Percentiles rank a stretch among this genome's conserved stretches.
These are phyloP conservation scores for Dendryphion nanum DNA, from an alignment of 2,329 filamentous ascomycete genomes.

Conservation along the genomic window DNA sequence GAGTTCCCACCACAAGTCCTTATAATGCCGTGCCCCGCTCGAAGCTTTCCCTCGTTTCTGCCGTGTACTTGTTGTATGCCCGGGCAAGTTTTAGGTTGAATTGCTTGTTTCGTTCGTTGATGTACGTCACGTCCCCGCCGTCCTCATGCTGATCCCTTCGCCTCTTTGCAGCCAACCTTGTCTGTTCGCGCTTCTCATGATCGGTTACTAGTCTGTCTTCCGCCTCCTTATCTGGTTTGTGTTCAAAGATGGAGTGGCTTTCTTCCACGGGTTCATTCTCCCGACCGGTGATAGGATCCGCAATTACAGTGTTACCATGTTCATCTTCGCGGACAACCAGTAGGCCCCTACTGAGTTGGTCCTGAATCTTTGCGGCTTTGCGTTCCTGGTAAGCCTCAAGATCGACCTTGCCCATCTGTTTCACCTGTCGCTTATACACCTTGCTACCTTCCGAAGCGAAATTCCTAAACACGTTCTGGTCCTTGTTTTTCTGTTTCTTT, in stretches of 20 bases:
- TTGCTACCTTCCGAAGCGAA: constrained; percentile 86
- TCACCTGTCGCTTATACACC: constrained; percentile 88
- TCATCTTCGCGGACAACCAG: constrained; percentile 95
- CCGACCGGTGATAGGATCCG: constrained; percentile 77
- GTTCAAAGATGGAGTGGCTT: constrained; percentile 71
- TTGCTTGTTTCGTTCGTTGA: constrained; percentile 99
- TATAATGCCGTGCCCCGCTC: constrained; percentile 95
- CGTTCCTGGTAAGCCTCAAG: constrained; percentile 82
- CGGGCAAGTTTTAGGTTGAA: constrained; percentile 96
- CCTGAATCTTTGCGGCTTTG: constrained; percentile 81
- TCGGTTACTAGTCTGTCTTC: constrained; percentile 86
- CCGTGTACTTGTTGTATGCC: constrained; percentile 99
- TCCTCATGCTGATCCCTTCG: constrained; percentile 74
- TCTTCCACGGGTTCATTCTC: constrained; percentile 90
- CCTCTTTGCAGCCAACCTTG: constrained; percentile 81
- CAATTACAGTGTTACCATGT: constrained; percentile 80
- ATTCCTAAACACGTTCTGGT: constrained; percentile 87
- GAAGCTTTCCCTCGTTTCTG: constrained; percentile 95
- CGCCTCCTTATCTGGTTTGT: constrained; percentile 81
- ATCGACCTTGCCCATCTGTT: constrained; percentile 68
- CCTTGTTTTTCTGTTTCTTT: constrained; percentile 77
- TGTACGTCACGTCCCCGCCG: constrained; percentile 91
- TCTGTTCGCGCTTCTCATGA: constrained; percentile 83
- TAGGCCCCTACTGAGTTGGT: constrained; percentile 78
- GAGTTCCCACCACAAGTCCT: too few species aligned